A percentile compares a stretch with the other conserved stretches of the same genome.
These are phyloP conservation scores for Epichloe uncinata DNA, from an alignment of 2,329 filamentous ascomycete species.

Conservation along the genomic window DNA sequence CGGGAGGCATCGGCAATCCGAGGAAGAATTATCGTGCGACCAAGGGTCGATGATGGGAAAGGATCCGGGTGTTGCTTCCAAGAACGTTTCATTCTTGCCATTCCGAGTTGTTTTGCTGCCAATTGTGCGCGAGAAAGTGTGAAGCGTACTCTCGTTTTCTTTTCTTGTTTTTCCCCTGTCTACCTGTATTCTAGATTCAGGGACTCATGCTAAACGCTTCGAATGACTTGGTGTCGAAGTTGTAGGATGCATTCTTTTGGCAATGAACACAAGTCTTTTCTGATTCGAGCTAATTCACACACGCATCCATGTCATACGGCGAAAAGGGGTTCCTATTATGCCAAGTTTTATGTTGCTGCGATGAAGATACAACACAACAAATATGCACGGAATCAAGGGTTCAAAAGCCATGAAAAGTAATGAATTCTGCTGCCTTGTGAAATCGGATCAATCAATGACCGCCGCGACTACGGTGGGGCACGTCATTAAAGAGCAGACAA, in stretches of 20 bases:
- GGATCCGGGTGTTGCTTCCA: neutral
- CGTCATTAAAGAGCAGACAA: neutral
- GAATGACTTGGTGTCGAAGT: neutral
- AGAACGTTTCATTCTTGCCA: neutral
- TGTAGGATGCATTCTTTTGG: neutral
- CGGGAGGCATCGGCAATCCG: constrained; percentile 36
- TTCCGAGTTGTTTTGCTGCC: neutral
- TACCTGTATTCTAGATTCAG: neutral
- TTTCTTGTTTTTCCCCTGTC: neutral
- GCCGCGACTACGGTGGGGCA: neutral
- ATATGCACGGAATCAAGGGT: too few species aligned
- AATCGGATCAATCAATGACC: neutral
- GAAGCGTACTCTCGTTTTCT: neutral
- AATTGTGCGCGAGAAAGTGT: neutral
- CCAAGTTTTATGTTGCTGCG: too few species aligned
- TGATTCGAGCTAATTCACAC: too few species aligned
- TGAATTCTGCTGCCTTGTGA: neutral
- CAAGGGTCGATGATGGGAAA: constrained; percentile 4
- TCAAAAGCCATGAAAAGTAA: too few species aligned
- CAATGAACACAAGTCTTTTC: too few species aligned
- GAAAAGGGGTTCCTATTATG: too few species aligned
- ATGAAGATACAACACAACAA: too few species aligned
- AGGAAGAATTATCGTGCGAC: constrained; percentile 26
- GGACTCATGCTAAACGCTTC: too few species aligned
- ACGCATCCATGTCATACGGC: too few species aligned